Base-by-base conservation (phyloP, 805 yeast genomes). In the Myxozyma nipponensis region DNA sequence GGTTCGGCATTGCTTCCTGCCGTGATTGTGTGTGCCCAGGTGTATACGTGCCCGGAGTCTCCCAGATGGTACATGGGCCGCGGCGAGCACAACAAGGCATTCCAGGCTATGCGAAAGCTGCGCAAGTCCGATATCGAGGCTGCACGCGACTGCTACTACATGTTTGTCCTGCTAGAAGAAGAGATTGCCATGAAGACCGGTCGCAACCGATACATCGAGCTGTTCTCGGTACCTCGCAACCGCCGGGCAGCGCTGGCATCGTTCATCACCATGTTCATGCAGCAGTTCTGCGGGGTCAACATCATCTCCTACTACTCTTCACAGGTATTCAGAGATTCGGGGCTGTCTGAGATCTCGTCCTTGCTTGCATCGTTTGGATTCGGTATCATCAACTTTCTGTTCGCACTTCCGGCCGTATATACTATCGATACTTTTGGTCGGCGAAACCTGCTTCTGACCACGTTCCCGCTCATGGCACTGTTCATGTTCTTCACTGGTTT, bases 211-310 rank as follows among this genome's bases (percentile, higher is more conserved):
- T 24, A 68, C 3, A 15, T 47, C 39, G 70, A 67, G 39, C 53
- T 86, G 72, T 73, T 86, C 64, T 75, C 83, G 1, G 74, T 84
- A 42, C 77, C 93, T 67, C 79, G 96, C 73, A 86, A 85, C 67
- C 78, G 95, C 69, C 84, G 87, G 64, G 95, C 93, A 46, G 80
- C 86, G 5, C 60, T 83, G 49, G 95, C 86, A 48, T 80, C 95
- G 2, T 83, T 84, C 77, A 76, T 86, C 57, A 87, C 82, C 52
- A 87, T 88, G 81, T 84, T 86, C 64, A 83, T 84, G 87, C 95
- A 87, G 71, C 95, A 87, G 66, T 84, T 86, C 71, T 87, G 95
- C 69, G 95, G 95, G 60, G 79, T 87, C 66, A 87, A 87, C 63
- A 91, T 86, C 46, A 86, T 87, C 68, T 91, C 95, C 18, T 84